Base-by-base conservation (phyloP, 148 eudicot genomes). In the Vaccinium vitisidaea region DNA sequence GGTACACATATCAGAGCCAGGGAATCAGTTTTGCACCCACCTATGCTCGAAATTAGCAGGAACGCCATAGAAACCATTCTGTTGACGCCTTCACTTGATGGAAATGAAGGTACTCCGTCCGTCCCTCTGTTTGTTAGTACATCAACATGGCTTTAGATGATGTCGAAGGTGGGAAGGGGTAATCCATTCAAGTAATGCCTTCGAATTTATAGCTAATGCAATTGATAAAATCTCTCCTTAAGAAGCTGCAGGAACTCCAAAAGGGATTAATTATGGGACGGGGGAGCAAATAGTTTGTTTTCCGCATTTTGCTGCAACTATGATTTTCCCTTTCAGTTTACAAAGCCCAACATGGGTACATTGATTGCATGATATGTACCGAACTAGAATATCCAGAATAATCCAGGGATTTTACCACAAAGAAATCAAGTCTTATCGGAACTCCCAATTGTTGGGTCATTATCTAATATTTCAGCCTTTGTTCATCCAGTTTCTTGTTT, bases 291-390 rank as follows among this genome's bases (percentile, higher is more conserved):
- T 67, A 81, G 14, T 81, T 46, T 49, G 5, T 49, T 23, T 83
- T 81, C 19, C 55, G 14, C 6, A 43, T 69, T n/a, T 71, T 79
- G 7, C 25, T 61, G 23, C 21, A 16, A 46, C 1, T 30, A 67
- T n/a, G 13, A 8, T 80, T 49, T 65, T 83, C 10, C 18, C 59
- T 53, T 83, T 79, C 92, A 95, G 98, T 93, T 89, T 88, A 90
- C 43, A 92, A 93, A 88, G 95, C 93, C 73, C 95, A 92, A 80
- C 96, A 95, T 84, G 98, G 96, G 43, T 95, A 95, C 89, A 95
- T 93, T 58, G 98, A 95, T 87, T 93, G 93, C 84, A 90, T 92
- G 89, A 83, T 95, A 78, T 95, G 96, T 81, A 89, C 93, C 80
- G 95, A 95, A 82, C 81, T 92, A 75, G 90, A 91, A 88, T 86